Evolutionary conservation across 2,329 filamentous ascomycete genomes (phyloP), one percentile per base, ranked within the genome.

Genomic region (Hypoxylon sp.): DNA sequence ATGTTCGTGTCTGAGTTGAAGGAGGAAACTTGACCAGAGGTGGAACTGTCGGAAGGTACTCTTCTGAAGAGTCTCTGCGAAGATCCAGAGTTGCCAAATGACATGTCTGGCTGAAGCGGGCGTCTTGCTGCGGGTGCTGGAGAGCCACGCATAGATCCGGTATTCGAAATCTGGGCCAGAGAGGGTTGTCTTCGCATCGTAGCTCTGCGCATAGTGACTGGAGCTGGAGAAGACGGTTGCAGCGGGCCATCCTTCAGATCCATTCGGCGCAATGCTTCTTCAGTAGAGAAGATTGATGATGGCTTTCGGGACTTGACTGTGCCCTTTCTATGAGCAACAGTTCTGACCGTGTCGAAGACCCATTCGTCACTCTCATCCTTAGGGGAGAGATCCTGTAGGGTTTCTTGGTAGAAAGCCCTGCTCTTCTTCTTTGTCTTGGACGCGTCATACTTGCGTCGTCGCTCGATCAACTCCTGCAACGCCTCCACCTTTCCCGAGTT

Each of bases 261-360:
- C 53, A 89, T 75, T 67, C 80, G 81, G 59, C 81, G 81, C 73
- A 88, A 77, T 17, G 82, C 80, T 55, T 87, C 85, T 62, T 88
- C 85, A n/a, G 81, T 80, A 33, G 79, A 75, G 60, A 83, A 80
- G 31, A 85, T 80, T 4, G 83, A 81, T 0, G 84, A 86, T 3
- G 83, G 78, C 57, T 85, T 84, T 49, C 84, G 79, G 43, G 79
- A 75, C 68, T 79, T 83, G 50, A 81, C 76, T 0, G 78, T 79
- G 11, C 78, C 75, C 33, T 82, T 85, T 67, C 84, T 84, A 3
- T 85, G 81, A 3, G 79, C 82, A 26, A 88, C 79, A 0, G 90
- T 91, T 74, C 91, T 95, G 70, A 98, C 87, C 0, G 94, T 98
- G 70, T 97, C 94, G 72, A 98, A 98, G 2, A 96, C 89, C 94